Percentiles rank a stretch among this genome's conserved stretches.
phyloP scores from a whole-genome alignment of 2,329 filamentous ascomycete genomes.

The Cercospora sojina region DNA sequence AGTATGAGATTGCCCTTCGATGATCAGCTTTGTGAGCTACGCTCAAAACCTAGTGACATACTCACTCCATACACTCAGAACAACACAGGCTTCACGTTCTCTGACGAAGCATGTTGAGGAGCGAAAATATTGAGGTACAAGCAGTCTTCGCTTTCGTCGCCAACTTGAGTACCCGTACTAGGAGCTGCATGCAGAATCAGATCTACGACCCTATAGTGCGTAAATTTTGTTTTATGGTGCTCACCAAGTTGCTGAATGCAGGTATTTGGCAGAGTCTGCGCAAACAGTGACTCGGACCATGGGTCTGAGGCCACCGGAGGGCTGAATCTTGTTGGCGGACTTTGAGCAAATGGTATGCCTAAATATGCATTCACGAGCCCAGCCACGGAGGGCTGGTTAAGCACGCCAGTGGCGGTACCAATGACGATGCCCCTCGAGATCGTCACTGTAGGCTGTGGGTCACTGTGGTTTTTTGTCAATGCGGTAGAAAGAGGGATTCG shows the following conservation, averaged over 20 bases:
- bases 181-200: not conserved
- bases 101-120: slow-evolving; percentile 32
- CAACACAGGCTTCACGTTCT: slow-evolving; percentile 35
- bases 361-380: slow-evolving; percentile 39
- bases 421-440: slow-evolving; percentile 33
- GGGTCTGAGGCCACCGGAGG: slow-evolving; percentile 26
- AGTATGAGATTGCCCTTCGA: not conserved
- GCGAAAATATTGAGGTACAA: slow-evolving; percentile 39
- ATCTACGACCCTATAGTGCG: not conserved
- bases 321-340: slow-evolving; percentile 36
- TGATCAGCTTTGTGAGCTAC: slow-evolving; percentile 25
- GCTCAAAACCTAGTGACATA: slow-evolving; percentile 33
- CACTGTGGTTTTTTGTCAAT: not conserved
- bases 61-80: slow-evolving; percentile 41
- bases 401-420: slow-evolving; percentile 34
- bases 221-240: not conserved
- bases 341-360: slow-evolving; percentile 38
- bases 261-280: not conserved
- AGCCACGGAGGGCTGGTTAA: slow-evolving; percentile 28
- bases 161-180: not conserved
- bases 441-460: slow-evolving; percentile 29
- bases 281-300: not conserved
- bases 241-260: not conserved
- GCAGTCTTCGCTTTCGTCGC: slow-evolving; percentile 39
- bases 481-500: not conserved